phyloP scores from a whole-genome alignment of 2,329 filamentous ascomycete species.

The Calonectria pseudoturangicola region DNA sequence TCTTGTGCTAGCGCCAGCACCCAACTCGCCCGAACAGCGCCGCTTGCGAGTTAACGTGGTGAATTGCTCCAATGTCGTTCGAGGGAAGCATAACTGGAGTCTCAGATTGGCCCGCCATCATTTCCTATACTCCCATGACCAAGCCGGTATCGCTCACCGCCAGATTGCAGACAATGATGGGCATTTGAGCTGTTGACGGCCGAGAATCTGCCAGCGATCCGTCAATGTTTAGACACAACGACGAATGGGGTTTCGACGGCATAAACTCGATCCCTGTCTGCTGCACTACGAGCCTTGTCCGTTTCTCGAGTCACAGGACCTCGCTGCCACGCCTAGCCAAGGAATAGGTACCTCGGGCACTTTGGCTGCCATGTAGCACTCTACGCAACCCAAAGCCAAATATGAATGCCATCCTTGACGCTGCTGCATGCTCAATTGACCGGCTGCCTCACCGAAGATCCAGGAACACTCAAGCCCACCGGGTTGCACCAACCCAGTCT shows the following conservation, averaged over 20 bases:
- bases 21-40: conserved; percentile 41
- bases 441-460: conserved; percentile 54
- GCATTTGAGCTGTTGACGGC: conserved; percentile 47
- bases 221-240: conserved; percentile 49
- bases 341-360: conserved; percentile 45
- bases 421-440: conserved; percentile 49
- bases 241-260: conserved; percentile 55
- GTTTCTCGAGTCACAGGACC: conserved; percentile 56
- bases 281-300: conserved; percentile 53
- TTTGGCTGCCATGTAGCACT: conserved; percentile 29
- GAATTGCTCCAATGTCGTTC: conserved; percentile 42
- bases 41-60: conserved; percentile 42
- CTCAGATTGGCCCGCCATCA: conserved; percentile 42
- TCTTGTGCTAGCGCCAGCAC: conserved; percentile 43
- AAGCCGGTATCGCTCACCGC: conserved; percentile 51
- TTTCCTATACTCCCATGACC: conserved; percentile 41
- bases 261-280: conserved; percentile 54
- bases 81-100: conserved; percentile 48
- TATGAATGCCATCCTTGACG: conserved; percentile 43
- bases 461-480: conserved; percentile 50
- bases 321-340: conserved; percentile 52
- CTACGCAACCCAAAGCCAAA: conserved; percentile 31
- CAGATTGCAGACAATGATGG: conserved; percentile 51
- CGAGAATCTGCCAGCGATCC: conserved; percentile 47
- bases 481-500: conserved; percentile 40